Evolutionary conservation across 306 rosid species (phyloP).

Genomic region (Crotalaria pallida): DNA sequence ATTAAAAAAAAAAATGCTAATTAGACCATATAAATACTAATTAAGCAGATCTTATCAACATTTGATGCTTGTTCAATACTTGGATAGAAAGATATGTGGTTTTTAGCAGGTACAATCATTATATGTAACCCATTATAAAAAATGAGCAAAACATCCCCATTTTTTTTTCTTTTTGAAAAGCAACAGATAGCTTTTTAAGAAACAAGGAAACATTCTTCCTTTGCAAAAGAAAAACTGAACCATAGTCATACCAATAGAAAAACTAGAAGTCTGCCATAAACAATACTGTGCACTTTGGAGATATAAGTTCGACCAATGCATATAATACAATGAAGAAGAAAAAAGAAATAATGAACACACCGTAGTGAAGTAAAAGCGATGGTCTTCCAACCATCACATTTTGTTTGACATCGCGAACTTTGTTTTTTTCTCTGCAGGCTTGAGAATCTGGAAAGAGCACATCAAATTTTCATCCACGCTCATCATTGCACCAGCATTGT

Average conservation of each 20-base stretch:
- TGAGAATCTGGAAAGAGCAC: conserved; percentile 95
- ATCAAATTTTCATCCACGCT: conserved; percentile 77
- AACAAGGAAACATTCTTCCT: background rate
- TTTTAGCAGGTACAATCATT: background rate
- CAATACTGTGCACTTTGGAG: background rate
- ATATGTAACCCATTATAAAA: background rate
- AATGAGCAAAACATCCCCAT: background rate
- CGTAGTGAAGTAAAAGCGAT: conserved; percentile 31
- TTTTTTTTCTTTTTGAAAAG: background rate
- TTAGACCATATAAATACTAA: background rate
- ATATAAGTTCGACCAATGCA: background rate
- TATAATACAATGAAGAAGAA: background rate
- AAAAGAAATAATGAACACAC: conserved; percentile 29
- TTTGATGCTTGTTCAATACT: background rate
- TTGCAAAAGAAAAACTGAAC: conserved; percentile 3
- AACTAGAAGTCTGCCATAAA: background rate
- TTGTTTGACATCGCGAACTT: conserved; percentile 53
- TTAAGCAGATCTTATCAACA: background rate
- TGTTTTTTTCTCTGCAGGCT: conserved; percentile 73
- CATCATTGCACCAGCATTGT: conserved; percentile 97
- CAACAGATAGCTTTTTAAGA: background rate
- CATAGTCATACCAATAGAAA: background rate
- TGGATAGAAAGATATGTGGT: background rate
- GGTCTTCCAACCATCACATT: conserved; percentile 38
- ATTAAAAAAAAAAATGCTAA: background rate